Base-by-base conservation (phyloP, 2,329 filamentous ascomycete genomes). In the Beauveria bassiana region DNA sequence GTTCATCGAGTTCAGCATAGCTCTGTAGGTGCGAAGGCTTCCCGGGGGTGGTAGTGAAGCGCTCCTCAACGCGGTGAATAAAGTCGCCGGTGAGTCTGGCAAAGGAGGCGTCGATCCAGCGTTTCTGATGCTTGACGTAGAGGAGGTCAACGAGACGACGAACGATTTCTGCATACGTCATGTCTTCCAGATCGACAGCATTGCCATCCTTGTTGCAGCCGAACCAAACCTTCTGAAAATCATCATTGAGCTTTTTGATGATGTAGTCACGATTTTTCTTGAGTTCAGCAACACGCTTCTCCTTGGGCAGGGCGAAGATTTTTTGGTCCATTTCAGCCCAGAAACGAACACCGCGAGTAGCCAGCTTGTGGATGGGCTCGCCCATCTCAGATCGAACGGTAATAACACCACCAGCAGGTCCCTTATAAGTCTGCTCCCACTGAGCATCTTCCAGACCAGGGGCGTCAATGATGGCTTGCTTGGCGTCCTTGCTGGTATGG, bases 321-420 rank as follows among this genome's bases (percentile, higher is more conserved):
- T 96, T 97, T 75, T 96, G 86, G 71, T 99, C 95, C 92, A 99
- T 96, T 78, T 99, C 96, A 55, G 92, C 88, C 95, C 95, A 99
- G 81, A 99, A 96, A 60, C 86, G 81, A 53, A 99, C 93, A 83
- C 95, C 95, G 63, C 96, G 89, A 54, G 95, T 99, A 18, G 95
- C 96, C 63, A 99, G 85, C 80, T 99, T 99, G 81, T 99, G 95
- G 65, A 99, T 99, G 6, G 95, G 96, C 81, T 99, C 95, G 51
- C 95, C 96, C 96, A 99, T 99, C 78, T 99, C 95, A 1, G 95
- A 99, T 66, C 92, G 86, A 54, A 99, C 95, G 31, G 95, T 99
- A 69, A 99, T 93, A 65, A 99, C 86, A 73, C 95, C 95, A 69
- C 95, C 95, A 62, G 93, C 89, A 28, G 92, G 83, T 20, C 90